phyloP scores from a whole-genome alignment of 345 rosid species.

The Turritis glabra region DNA sequence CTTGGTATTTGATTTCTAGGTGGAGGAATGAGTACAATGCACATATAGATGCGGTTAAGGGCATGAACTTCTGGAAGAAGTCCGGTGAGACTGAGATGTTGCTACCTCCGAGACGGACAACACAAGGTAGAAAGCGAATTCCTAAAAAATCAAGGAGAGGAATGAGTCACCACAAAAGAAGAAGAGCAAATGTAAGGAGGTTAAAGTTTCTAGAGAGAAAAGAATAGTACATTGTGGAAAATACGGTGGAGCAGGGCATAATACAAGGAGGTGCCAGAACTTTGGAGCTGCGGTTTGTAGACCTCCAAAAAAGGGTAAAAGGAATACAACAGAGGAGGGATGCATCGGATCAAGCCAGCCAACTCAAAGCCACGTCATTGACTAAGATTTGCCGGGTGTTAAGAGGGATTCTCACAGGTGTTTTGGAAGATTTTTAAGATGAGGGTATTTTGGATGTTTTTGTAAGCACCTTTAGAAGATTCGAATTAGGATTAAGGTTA shows the following conservation, averaged over 20 bases:
- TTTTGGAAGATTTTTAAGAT: too few species aligned
- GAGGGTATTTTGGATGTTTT: too few species aligned
- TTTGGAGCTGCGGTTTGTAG: not conserved
- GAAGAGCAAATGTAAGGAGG: not conserved
- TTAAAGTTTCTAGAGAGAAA: not conserved
- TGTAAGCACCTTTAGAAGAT: too few species aligned
- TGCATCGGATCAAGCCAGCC: not conserved
- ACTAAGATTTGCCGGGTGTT: too few species aligned
- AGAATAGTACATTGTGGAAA: not conserved
- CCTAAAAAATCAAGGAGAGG: not conserved
- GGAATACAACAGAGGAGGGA: not conserved
- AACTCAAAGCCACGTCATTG: conserved; percentile 2
- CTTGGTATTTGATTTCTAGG: too few species aligned
- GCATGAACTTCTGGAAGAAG: too few species aligned
- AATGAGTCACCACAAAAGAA: not conserved
- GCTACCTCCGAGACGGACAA: too few species aligned
- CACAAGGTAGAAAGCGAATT: not conserved
- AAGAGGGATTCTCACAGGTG: too few species aligned
- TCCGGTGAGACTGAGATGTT: too few species aligned
- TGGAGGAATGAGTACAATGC: too few species aligned
- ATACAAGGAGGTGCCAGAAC: not conserved
- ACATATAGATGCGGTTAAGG: too few species aligned
- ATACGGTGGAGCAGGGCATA: not conserved
- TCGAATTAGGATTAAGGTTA: too few species aligned
- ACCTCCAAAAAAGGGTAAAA: not conserved